Base-by-base conservation (phyloP, 345 rosid genomes). In the Salix udensis region DNA sequence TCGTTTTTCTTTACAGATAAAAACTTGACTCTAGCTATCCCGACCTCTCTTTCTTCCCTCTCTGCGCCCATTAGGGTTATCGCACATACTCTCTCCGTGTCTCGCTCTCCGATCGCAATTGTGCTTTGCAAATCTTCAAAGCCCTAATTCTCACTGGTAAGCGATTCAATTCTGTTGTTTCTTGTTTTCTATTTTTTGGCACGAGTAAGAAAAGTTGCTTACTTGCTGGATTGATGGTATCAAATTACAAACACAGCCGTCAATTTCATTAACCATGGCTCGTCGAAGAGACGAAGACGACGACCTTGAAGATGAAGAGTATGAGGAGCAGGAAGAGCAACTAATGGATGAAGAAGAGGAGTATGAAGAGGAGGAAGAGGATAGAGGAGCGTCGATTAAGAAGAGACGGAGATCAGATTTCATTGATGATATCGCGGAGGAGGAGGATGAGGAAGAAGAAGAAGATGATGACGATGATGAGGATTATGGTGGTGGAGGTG, bases 371-470 rank as follows among this genome's bases (percentile, higher is more conserved):
- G 81, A 79, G 26, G 76, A 78, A 34, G 83, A 73, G 14, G 80
- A 75, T 28, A 79, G 82, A 30, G 72, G 72, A 9, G 74, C 79
- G 13, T 86, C 89, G 30, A 74, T 70, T 34, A 84, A 37, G 84
- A 95, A 95, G 89, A 78, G 98, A 76, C 78, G 87, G 80, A 88
- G 97, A 89, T 93, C 96, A n/a, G 82, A 76, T 69, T 93, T 87
- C 72, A 84, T 95, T 2, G 98, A 95, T 53, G 97, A 93, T 73
- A 85, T 78, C n/a, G 98, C 96, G 15, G 96, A 89, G 71, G 97
- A 95, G 81, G 98, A 95, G 19, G 92, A 89, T 5, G 95, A 91
- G 1, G 93, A 90, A 1, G 90, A 90, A 52, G 90, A 90, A 52
- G 97, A 92, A 2, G 94, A 90, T 0, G 89, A 91, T 0, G 90